Conservation (phyloP, 495 filamentous ascomycete species). For the Xylaria intraflava region DNA sequence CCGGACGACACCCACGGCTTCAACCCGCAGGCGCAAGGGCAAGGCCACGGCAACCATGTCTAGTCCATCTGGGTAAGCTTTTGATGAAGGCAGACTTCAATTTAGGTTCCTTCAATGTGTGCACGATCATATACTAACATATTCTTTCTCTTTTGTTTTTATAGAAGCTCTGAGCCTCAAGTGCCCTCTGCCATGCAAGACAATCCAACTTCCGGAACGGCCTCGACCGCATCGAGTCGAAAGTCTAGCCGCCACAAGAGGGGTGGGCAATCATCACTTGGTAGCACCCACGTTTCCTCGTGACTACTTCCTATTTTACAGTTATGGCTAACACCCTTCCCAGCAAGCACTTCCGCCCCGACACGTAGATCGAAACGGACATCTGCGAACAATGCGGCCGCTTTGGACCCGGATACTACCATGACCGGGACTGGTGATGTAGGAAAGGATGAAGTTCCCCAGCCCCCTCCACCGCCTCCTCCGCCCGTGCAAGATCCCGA, state of each 20-base stretch:
- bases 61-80: slow-evolving; percentile 46
- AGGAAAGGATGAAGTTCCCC: slow-evolving; percentile 44
- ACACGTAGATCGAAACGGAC: slow-evolving; percentile 48
- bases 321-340: neutral
- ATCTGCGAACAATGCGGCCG: slow-evolving; percentile 42
- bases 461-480: slow-evolving; percentile 34
- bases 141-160: neutral
- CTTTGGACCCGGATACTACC: slow-evolving; percentile 42
- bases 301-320: slow-evolving; percentile 8
- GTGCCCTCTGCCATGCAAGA: slow-evolving; percentile 24
- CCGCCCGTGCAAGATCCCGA: slow-evolving; percentile 43
- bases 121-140: neutral
- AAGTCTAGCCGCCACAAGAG: slow-evolving; percentile 64
- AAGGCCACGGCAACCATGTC: slow-evolving; percentile 70
- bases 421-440: slow-evolving; percentile 58
- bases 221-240: slow-evolving; percentile 53
- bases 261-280: slow-evolving; percentile 28
- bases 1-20: slow-evolving; percentile 28
- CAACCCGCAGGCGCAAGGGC: slow-evolving; percentile 53
- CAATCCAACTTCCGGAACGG: slow-evolving; percentile 33
- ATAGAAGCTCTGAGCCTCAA: slow-evolving; percentile 22
- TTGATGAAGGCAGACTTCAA: neutral
- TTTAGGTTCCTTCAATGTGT: neutral
- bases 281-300: slow-evolving; percentile 23
- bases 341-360: slow-evolving; percentile 31